Evolutionary conservation across 371 early-diverging fungal species (phyloP), one percentile per base, ranked within the genome.

Genomic region (Mucor sp.): DNA sequence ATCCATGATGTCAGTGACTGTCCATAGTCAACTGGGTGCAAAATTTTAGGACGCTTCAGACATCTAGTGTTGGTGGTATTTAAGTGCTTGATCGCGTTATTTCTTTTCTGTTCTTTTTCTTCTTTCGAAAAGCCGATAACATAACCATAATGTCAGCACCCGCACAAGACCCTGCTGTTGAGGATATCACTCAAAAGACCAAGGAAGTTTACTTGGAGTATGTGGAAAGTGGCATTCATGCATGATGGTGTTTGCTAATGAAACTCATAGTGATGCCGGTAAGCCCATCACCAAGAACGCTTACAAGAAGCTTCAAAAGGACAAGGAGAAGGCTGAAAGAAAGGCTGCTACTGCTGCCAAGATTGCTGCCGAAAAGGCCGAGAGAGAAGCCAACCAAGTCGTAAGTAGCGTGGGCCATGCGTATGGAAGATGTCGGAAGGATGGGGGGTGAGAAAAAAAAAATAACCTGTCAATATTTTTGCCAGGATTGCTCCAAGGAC

Each of bases 251-350:
- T 12, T 21, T 58, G 4, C 28, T 33, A 32, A 43, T 12, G 9
- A 28, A 30, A 19, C 53, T 35, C 32, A 14, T 66, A 88, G 92
- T 67, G 94, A 92, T 62, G 92, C 92, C 33, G 97, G 97, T 59
- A 89, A 96, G 76, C 94, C 96, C 25, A 82, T 96, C 33, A 94
- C 97, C 58, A 93, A 97, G 85, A 93, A 90, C 72, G 95, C 94
- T 15, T 84, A 92, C 65, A 97, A 97, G 88, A 98, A 98, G 87
- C 89, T 93, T 17, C 90, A 93, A 74, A 95, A 94, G 79, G 93
- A 96, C 75, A 84, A 85, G 61, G 95, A 95, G 77, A 97, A 96
- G 89, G 94, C 91, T 59, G 82, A 74, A 55, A 90, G 85, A 76
- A 93, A 93, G 87, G 86, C 84, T 64, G 94, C 95, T 70, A 83